Evolutionary conservation across 2,329 filamentous ascomycete species (phyloP).

Genomic region (Apiospora hydei): DNA sequence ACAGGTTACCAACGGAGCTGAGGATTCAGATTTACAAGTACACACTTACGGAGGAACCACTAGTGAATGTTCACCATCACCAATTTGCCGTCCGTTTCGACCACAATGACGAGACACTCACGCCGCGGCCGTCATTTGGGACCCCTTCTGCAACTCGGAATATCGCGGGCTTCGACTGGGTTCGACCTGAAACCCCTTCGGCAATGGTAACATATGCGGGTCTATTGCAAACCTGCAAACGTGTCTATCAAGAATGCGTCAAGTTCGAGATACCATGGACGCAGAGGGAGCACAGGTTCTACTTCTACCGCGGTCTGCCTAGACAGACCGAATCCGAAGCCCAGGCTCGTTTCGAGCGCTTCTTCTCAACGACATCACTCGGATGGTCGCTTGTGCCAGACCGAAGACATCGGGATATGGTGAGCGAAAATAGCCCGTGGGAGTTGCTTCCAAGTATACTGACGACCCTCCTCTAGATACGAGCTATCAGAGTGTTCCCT

Average conservation of each 20-base stretch:
- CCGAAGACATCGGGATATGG: constrained; percentile 28
- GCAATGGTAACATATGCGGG: constrained; percentile 33
- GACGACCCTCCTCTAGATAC: not conserved
- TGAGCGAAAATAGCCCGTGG: constrained; percentile 13
- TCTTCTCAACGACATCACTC: constrained; percentile 33
- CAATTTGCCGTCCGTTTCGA: constrained; percentile 31
- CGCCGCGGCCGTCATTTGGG: not conserved
- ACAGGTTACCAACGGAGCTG: constrained; percentile 41
- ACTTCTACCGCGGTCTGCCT: constrained; percentile 32
- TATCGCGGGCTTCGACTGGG: constrained; percentile 33
- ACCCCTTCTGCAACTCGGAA: not conserved
- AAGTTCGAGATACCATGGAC: constrained; percentile 35
- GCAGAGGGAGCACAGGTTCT: constrained; percentile 41
- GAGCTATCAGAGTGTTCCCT: constrained; percentile 31
- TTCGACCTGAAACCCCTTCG: constrained; percentile 42
- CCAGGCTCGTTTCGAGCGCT: constrained; percentile 31
- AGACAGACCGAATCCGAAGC: constrained; percentile 23
- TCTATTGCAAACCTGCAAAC: constrained; percentile 45
- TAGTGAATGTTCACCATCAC: constrained; percentile 21
- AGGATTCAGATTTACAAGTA: constrained; percentile 45
- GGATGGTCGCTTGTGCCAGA: constrained; percentile 25
- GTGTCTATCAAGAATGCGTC: constrained; percentile 44
- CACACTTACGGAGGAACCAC: constrained; percentile 38
- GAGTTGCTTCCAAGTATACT: not conserved
- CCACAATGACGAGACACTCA: not conserved